These are phyloP conservation scores for Nephelium lappaceum DNA, from an alignment of 345 rosid genomes.

Conservation along the genomic window DNA sequence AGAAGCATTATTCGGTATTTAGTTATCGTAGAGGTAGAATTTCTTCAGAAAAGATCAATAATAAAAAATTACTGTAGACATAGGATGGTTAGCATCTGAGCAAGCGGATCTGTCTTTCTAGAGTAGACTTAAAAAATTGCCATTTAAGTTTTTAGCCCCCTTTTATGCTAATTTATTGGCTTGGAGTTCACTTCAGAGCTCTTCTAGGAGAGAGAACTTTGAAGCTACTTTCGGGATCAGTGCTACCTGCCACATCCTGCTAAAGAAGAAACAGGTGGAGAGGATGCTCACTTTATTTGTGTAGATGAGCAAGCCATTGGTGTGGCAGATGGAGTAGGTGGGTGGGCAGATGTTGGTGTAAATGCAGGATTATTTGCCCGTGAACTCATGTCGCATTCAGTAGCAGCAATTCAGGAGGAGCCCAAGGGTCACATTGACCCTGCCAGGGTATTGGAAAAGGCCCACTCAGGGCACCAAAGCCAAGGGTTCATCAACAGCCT, in stretches of 20 bases:
- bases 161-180: conserved; percentile 1
- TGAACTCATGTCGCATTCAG: conserved; percentile 86
- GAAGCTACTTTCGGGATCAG: conserved; percentile 79
- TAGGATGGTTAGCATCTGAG: not conserved
- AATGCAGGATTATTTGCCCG: conserved; percentile 80
- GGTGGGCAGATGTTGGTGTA: conserved; percentile 98
- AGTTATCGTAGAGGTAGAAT: not conserved
- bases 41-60: not conserved
- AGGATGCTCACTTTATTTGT: conserved; percentile 95
- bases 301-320: conserved; percentile 78
- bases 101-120: not conserved
- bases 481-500: conserved; percentile 94
- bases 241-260: conserved; percentile 92
- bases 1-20: not conserved
- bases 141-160: not conserved
- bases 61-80: not conserved
- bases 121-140: not conserved
- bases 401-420: conserved; percentile 68
- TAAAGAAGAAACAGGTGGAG: conserved; percentile 93
- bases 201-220: conserved; percentile 45
- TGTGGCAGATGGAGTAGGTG: conserved; percentile 99
- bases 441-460: conserved; percentile 79
- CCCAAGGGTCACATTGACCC: conserved; percentile 73
- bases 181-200: conserved; percentile 39
- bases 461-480: conserved; percentile 75